These are phyloP conservation scores for Aphanomyces astaci DNA, from an alignment of 352 stramenopile species.

Conservation along the genomic window DNA sequence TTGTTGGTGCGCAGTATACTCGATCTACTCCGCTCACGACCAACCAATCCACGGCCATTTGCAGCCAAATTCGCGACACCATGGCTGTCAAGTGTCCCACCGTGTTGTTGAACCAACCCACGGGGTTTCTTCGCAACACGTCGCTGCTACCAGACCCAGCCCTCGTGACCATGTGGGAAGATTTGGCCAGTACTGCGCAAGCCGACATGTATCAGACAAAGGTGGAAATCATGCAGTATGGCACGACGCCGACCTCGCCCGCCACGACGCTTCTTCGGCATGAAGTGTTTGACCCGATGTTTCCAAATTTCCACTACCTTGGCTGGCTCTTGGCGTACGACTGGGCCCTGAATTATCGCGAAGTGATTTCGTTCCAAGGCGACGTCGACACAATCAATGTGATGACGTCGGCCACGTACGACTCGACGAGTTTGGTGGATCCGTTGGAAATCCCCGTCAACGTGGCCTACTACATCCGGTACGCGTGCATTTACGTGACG, in stretches of 20 bases:
- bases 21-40: too few relatives aligned
- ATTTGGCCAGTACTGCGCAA: too few relatives aligned
- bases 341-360: constrained; percentile 14
- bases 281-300: background rate
- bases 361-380: constrained; percentile 9
- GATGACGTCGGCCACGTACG: background rate
- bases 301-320: background rate
- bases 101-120: too few relatives aligned
- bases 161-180: too few relatives aligned
- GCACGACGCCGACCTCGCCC: background rate
- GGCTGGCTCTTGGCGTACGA: constrained; percentile 4
- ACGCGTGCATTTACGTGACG: constrained; percentile 1
- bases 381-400: constrained; percentile 1
- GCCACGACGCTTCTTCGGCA: background rate
- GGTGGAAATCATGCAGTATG: background rate
- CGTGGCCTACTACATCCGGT: constrained; percentile 3
- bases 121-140: too few relatives aligned
- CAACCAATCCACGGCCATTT: too few relatives aligned
- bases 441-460: constrained; percentile 6
- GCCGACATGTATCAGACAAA: background rate
- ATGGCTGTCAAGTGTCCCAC: too few relatives aligned
- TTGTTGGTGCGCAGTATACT: too few relatives aligned
- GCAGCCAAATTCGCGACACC: too few relatives aligned
- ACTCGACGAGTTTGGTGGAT: background rate
- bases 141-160: too few relatives aligned